These are phyloP conservation scores for Suillus spraguei DNA, from an alignment of 768 basidiomycete species.

Conservation along the genomic window DNA sequence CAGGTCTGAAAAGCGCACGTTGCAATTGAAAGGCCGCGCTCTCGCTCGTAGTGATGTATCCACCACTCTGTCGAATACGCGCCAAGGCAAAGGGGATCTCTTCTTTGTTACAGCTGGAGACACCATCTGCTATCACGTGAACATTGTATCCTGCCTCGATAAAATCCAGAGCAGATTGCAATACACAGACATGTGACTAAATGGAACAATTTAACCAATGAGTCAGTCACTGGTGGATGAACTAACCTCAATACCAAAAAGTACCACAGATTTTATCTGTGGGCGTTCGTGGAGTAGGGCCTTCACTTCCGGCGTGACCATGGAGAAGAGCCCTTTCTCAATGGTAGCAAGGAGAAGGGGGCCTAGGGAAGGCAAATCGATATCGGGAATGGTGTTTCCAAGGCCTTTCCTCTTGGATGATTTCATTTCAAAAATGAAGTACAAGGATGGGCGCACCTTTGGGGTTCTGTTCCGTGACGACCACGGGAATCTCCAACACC, in stretches of 20 bases:
- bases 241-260: slow-evolving; percentile 88
- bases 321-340: slow-evolving; percentile 85
- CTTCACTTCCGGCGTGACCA: slow-evolving; percentile 73
- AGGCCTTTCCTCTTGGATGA: slow-evolving; percentile 48
- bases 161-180: slow-evolving; percentile 81
- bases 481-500: slow-evolving; percentile 68
- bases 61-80: slow-evolving; percentile 72
- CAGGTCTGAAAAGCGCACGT: slow-evolving; percentile 37
- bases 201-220: slow-evolving; percentile 5
- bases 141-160: slow-evolving; percentile 51
- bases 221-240: neutral
- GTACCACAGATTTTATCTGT: slow-evolving; percentile 58
- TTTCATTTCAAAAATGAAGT: slow-evolving; percentile 1
- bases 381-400: slow-evolving; percentile 65
- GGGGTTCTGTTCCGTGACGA: slow-evolving; percentile 86
- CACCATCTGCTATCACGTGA: slow-evolving; percentile 80
- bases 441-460: slow-evolving; percentile 50
- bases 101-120: slow-evolving; percentile 79
- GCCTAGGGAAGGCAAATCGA: slow-evolving; percentile 57
- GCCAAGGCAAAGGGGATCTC: slow-evolving; percentile 79
- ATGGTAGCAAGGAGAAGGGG: slow-evolving; percentile 60
- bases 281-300: slow-evolving; percentile 49
- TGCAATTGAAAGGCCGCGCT: slow-evolving; percentile 79
- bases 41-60: slow-evolving; percentile 79
- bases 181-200: slow-evolving; percentile 87